Evolutionary conservation across 768 basidiomycete genomes (phyloP), one percentile per base, ranked within the genome.

Genomic region (Leccinum rimulosum): DNA sequence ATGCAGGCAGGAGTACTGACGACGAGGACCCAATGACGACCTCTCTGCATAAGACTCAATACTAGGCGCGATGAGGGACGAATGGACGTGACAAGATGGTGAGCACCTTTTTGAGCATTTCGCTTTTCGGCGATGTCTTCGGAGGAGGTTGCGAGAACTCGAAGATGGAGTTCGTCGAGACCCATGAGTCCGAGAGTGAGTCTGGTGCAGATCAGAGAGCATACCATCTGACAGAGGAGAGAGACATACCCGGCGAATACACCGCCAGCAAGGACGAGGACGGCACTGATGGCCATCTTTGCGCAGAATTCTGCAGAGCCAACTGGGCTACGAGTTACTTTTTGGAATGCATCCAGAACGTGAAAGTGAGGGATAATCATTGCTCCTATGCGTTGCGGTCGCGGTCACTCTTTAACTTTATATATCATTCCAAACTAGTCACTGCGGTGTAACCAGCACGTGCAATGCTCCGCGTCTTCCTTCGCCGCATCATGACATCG

Each of bases 181-280:
- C 95, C 95, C 95, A 96, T 96, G 28, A 97, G 78, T 1, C 93
- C 95, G 28, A 97, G 84, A 0, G 95, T 97, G 55, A 97, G 76
- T 3, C 93, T 94, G 64, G 19, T 12, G 2, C 35, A 15, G 9
- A 27, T 69, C 11, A 48, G 55, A 3, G 49, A 2, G 25, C 43
- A n/a, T 45, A 19, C 10, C 5, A 19, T 10, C 4, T 2, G 4
- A 0, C 3, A 22, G 1, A 0, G 25, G 22, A 2, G 15, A 19
- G 15, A 19, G 4, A 15, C 53, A 7, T 31, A 91, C 95, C 95
- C 95, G 12, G 95, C 92, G 70, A 98, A 97, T 5, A 95, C 87
- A 54, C 95, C 95, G 3, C 95, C 95, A 0, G 84, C 76, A 2
- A 98, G 74, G 7, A 98, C 94, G 28, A 98, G 79, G 3, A 75